Evolutionary conservation across 2,329 filamentous ascomycete genomes (phyloP).

Genomic region (Xylariaceae sp.): DNA sequence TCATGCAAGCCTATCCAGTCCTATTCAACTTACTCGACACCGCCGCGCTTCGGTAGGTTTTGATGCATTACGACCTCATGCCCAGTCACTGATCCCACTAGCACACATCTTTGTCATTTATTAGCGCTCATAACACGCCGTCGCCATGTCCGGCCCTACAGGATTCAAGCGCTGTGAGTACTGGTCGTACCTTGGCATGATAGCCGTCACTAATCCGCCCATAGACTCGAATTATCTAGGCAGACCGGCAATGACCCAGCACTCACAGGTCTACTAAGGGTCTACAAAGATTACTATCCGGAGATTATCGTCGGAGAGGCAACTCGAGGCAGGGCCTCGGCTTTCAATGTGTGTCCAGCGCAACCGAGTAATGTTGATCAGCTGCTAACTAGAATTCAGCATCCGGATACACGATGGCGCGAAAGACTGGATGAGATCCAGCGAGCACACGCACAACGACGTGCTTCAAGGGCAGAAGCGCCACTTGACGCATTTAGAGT

Average conservation of each 20-base stretch:
- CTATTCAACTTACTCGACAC: constrained; percentile 80
- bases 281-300: constrained; percentile 89
- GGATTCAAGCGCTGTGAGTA: constrained; percentile 68
- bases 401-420: constrained; percentile 73
- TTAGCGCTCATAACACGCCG: constrained; percentile 73
- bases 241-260: constrained; percentile 67
- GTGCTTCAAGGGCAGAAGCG: constrained; percentile 37
- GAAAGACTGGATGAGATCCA: constrained; percentile 63
- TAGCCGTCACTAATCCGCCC: background rate
- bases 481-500: constrained; percentile 57
- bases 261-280: constrained; percentile 65
- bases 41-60: constrained; percentile 59
- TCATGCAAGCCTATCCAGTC: constrained; percentile 67
- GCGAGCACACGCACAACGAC: constrained; percentile 47
- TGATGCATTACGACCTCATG: background rate
- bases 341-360: constrained; percentile 49
- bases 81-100: constrained; percentile 26
- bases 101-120: constrained; percentile 65
- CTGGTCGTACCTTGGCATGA: background rate
- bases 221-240: constrained; percentile 52
- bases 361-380: background rate
- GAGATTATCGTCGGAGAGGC: constrained; percentile 75
- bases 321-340: constrained; percentile 53
- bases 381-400: constrained; percentile 39
- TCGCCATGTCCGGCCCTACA: constrained; percentile 76